Evolutionary conservation across 345 rosid species (phyloP), one percentile per base, ranked within the genome.

Genomic region (Cardamine chenopodiifolia): DNA sequence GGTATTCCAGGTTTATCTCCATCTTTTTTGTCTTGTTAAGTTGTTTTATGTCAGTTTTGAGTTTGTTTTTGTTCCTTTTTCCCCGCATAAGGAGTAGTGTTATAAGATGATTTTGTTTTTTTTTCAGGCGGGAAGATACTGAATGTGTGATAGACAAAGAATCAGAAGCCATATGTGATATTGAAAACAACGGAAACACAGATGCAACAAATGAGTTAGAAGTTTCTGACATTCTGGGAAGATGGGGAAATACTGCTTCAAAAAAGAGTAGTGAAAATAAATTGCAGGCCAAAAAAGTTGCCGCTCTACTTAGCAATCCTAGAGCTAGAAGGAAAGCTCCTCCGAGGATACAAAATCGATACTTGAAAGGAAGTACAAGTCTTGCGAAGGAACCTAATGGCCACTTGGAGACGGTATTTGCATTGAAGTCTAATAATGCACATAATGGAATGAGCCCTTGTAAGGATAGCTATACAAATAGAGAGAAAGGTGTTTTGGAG

Each of bases 1-100:
- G 90, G 84, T 47, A 74, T 71, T 81, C 84, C 35, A 83, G 93
- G 93, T 86, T 56, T n/a, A n/a, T n/a, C n/a, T n/a, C n/a, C n/a
- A n/a, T n/a, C n/a, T n/a, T n/a, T n/a, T n/a, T n/a, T 47, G 55
- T 53, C 26, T 39, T 59, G 50, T 22, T 35, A n/a, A 12, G 7
- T 7, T 28, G 28, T 47, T 10, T 40, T 34, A 18, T 58, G 44
- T 69, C 15, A 37, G 12, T 55, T 62, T 42, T 34, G 50, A 76
- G 78, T 59, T 66, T 39, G n/a, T 42, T 52, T 29, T 32, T 7
- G 39, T 8, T 40, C 26, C 54, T 14, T 44, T 40, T 53, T n/a
- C n/a, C n/a, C 25, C 22, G 50, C 35, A 22, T 3, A 62, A 28
- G 15, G 15, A 10, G 31, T 31, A 62, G 19, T 14, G 5, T 12